Base-by-base conservation (phyloP, 192 early-diverging fungal species). In the Backusella tuberculispora region DNA sequence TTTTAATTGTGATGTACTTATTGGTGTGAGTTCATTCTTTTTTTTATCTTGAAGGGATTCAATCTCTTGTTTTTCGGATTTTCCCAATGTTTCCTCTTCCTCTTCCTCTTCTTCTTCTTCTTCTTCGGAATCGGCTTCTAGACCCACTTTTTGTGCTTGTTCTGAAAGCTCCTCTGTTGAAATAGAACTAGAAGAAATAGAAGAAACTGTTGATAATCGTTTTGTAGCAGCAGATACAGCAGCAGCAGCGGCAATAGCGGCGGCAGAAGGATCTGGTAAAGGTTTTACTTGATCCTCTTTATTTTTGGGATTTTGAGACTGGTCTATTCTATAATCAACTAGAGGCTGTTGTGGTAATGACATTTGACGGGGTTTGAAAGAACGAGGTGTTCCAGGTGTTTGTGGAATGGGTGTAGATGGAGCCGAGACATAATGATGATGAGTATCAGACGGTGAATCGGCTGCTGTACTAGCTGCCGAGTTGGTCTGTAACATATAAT, bases 311-410 rank as follows among this genome's bases (percentile, higher is more conserved):
- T 21, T 42, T 41, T n/a, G 66, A 24, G 15, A 26, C 15, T 26
- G 68, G 29, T 47, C 21, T 69, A 34, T 47, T 47, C 68, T 26
- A 69, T 14, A 29, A 29, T 40, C 24, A 47, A 7, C 6, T 24
- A 2, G 2, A 34, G 29, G 29, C 2, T 34, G 29, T 1, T 34
- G 29, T 34, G 26, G 21, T 37, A 15, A 29, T 45, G 43, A 24
- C 24, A 60, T 14, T 69, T 69, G 68, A 47, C 68, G 68, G 29
- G 68, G 45, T 69, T 69, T 69, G 13, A 47, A 17, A 6, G 72
- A 73, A 63, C 60, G 72, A 34, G 72, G 72, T 65, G 72, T 73
- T 42, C 72, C 72, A 46, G 72, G 72, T 17, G 60, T 73, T 15
- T 43, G 56, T 14, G 56, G 72, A 34, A 60, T 29, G 17, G 72